phyloP scores from a whole-genome alignment of 306 rosid species.

The Cicer bijugum region DNA sequence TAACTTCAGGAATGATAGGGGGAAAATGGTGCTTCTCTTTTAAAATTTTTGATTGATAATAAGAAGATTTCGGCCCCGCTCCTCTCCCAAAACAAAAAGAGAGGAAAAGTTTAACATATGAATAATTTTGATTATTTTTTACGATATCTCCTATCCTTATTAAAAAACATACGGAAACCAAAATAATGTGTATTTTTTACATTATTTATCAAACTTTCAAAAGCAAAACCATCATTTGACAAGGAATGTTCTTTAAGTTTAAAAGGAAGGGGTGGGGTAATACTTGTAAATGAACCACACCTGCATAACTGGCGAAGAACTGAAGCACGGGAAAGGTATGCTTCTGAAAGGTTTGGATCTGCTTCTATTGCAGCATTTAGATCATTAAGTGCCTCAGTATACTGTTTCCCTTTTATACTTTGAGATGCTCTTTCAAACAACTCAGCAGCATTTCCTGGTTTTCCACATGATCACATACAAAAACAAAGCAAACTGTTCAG shows the following conservation, averaged over 20 bases:
- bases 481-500: slow-evolving; percentile 40
- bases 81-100: background rate
- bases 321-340: slow-evolving; percentile 79
- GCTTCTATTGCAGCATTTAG: slow-evolving; percentile 94
- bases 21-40: slow-evolving; percentile 9
- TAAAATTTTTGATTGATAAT: slow-evolving; percentile 6
- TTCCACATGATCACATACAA: slow-evolving; percentile 57
- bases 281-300: slow-evolving; percentile 49
- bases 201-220: slow-evolving; percentile 26
- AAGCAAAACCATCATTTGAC: slow-evolving; percentile 19
- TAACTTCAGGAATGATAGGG: slow-evolving; percentile 22
- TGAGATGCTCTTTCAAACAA: slow-evolving; percentile 79
- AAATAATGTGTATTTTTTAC: slow-evolving; percentile 1
- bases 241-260: slow-evolving; percentile 19
- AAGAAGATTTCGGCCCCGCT: slow-evolving; percentile 14
- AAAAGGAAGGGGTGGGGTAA: background rate
- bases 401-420: slow-evolving; percentile 78
- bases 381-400: slow-evolving; percentile 91
- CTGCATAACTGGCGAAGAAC: slow-evolving; percentile 95
- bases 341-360: slow-evolving; percentile 90
- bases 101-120: background rate
- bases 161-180: slow-evolving; percentile 35
- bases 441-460: slow-evolving; percentile 76
- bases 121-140: slow-evolving; percentile 15
- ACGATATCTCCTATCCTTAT: slow-evolving; percentile 10